Evolutionary conservation across 805 yeast genomes (phyloP).

Genomic region (Debaryomyces tyrocola): DNA sequence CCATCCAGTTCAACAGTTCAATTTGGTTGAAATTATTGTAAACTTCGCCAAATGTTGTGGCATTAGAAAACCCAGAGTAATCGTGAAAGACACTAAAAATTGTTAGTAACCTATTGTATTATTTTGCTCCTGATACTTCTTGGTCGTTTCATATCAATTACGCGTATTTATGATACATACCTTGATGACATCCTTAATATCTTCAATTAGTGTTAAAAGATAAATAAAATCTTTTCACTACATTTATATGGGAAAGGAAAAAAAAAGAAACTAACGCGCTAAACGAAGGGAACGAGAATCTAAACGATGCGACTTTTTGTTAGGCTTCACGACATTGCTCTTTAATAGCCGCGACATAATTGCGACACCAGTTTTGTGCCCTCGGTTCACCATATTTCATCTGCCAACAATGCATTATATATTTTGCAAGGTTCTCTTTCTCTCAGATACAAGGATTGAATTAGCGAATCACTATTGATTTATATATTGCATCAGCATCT

Average conservation of each 20-base stretch:
- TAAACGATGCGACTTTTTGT: slow-evolving; percentile 1
- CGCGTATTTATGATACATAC: neutral
- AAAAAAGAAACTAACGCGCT: slow-evolving; percentile 2
- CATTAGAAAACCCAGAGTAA: slow-evolving; percentile 32
- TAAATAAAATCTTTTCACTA: neutral
- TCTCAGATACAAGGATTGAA: too few species aligned
- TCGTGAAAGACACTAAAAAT: slow-evolving; percentile 27
- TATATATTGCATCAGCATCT: too few species aligned
- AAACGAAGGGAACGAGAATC: slow-evolving; percentile 7
- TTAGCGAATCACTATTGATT: too few species aligned
- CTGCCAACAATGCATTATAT: too few species aligned
- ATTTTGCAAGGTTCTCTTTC: too few species aligned
- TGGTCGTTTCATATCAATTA: neutral
- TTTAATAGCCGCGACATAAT: too few species aligned
- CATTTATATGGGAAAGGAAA: slow-evolving; percentile 1
- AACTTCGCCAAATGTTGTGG: slow-evolving; percentile 27
- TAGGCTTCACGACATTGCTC: too few species aligned
- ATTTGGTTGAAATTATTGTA: slow-evolving; percentile 28
- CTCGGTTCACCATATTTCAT: too few species aligned
- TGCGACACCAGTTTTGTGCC: too few species aligned
- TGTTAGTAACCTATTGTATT: slow-evolving; percentile 1
- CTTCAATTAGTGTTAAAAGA: neutral
- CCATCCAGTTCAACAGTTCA: slow-evolving; percentile 34
- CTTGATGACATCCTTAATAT: neutral
- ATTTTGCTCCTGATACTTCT: neutral